phyloP scores from a whole-genome alignment of 73 alveolate species.

The Paramecium primaurelia region DNA sequence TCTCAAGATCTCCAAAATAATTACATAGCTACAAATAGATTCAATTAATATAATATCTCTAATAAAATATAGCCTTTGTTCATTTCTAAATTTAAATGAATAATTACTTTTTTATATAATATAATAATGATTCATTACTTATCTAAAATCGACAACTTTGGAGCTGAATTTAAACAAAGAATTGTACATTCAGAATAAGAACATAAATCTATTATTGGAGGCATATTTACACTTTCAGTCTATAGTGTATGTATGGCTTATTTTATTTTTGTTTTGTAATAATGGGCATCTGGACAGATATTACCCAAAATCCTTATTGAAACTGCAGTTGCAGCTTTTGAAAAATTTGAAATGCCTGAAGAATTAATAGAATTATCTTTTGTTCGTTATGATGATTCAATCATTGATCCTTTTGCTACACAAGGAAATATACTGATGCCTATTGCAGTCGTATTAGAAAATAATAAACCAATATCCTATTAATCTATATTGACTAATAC shows the following conservation, averaged over 20 bases:
- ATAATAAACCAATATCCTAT: neutral
- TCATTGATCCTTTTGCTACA: neutral
- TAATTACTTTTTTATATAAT: neutral
- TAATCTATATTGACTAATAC: neutral
- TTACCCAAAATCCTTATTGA: neutral
- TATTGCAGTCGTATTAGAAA: neutral
- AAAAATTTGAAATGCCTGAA: neutral
- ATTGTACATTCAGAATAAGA: neutral
- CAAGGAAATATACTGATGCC: neutral
- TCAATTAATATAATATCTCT: neutral
- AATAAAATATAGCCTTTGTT: neutral
- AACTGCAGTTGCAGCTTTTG: neutral
- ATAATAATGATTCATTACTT: neutral
- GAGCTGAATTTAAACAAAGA: neutral
- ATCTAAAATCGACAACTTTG: neutral
- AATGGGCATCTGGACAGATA: constrained; percentile 6
- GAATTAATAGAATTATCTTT: neutral
- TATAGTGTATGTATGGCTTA: neutral
- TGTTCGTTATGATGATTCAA: neutral
- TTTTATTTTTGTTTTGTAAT: neutral
- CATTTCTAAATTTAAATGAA: neutral
- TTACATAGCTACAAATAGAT: neutral
- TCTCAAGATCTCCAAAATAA: neutral
- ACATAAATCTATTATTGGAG: constrained; percentile 7
- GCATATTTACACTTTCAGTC: neutral